phyloP scores from a whole-genome alignment of 2,329 filamentous ascomycete species.

The Trichoderma aggressivum region DNA sequence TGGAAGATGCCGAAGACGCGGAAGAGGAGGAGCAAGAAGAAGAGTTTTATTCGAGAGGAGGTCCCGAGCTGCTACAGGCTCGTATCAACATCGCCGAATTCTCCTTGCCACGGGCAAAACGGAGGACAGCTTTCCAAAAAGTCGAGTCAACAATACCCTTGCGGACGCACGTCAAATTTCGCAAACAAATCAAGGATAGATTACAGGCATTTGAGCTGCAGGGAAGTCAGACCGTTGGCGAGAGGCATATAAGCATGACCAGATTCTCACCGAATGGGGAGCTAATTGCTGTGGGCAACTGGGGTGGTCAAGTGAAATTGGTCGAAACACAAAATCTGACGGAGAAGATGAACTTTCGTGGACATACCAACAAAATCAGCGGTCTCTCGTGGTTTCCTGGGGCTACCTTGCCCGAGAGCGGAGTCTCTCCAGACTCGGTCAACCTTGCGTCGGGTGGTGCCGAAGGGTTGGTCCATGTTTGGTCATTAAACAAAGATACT shows the following conservation, averaged over 20 bases:
- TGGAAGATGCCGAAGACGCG: constrained; percentile 61
- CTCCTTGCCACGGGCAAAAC: constrained; percentile 78
- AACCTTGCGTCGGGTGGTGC: constrained; percentile 90
- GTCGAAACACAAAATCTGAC: constrained; percentile 80
- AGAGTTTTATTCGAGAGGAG: constrained; percentile 91
- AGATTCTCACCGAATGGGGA: constrained; percentile 84
- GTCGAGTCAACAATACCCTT: constrained; percentile 79
- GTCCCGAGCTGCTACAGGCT: constrained; percentile 68
- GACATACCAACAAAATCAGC: constrained; percentile 84
- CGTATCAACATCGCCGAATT: constrained; percentile 77
- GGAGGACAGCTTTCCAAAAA: constrained; percentile 72
- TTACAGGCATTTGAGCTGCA: constrained; percentile 83
- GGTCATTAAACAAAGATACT: constrained; percentile 83
- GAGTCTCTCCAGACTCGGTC: constrained; percentile 67
- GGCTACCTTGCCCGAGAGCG: constrained; percentile 68
- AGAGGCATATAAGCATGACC: constrained; percentile 87
- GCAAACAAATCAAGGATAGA: constrained; percentile 82
- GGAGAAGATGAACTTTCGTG: constrained; percentile 70
- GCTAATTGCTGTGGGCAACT: constrained; percentile 84
- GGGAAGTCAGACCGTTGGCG: constrained; percentile 87
- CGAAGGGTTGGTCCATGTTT: constrained; percentile 82
- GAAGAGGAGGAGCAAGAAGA: constrained; percentile 75
- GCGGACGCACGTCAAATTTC: constrained; percentile 86
- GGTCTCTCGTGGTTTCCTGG: constrained; percentile 88
- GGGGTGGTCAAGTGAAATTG: constrained; percentile 84